Percentiles rank a stretch among this genome's conserved stretches.
phyloP scores from a whole-genome alignment of 2,329 filamentous ascomycete genomes.

The Colletotrichum theobromicola region DNA sequence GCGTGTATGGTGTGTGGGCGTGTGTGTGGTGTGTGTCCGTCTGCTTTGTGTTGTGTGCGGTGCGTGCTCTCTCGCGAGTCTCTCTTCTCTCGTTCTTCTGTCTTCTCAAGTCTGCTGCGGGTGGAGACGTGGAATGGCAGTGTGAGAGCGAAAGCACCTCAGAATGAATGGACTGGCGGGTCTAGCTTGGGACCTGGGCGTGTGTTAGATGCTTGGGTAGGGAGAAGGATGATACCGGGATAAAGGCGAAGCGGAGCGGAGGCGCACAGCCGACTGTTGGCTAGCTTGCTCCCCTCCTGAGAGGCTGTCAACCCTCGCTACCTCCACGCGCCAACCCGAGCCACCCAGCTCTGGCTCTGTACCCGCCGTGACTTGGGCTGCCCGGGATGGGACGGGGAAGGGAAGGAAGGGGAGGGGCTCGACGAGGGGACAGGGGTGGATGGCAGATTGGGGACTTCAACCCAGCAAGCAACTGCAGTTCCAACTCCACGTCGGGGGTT shows the following conservation, averaged over 20 bases:
- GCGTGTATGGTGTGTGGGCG: neutral
- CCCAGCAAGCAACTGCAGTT: neutral
- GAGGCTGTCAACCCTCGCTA: constrained; percentile 18
- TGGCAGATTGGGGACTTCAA: neutral
- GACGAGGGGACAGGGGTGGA: constrained; percentile 2
- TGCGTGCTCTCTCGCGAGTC: neutral
- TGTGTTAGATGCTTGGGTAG: constrained; percentile 22
- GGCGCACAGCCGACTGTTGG: constrained; percentile 23
- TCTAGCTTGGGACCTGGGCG: constrained; percentile 19
- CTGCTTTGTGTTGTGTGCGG: neutral
- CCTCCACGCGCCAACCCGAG: constrained; percentile 14
- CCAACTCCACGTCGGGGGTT: constrained; percentile 5
- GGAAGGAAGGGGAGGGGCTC: neutral
- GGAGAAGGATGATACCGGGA: constrained; percentile 23
- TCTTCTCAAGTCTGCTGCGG: neutral
- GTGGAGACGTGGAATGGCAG: constrained; percentile 8
- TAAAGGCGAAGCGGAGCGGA: constrained; percentile 23
- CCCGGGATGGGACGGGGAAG: constrained; percentile 11
- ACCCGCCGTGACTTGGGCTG: constrained; percentile 13
- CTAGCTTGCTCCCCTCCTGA: constrained; percentile 16
- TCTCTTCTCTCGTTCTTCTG: neutral
- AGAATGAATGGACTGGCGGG: constrained; percentile 11
- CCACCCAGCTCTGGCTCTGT: constrained; percentile 12
- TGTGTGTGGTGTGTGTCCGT: neutral
- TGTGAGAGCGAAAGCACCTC: neutral